Conservation (phyloP, 805 yeast species). For the Lachancea dasiensis region DNA sequence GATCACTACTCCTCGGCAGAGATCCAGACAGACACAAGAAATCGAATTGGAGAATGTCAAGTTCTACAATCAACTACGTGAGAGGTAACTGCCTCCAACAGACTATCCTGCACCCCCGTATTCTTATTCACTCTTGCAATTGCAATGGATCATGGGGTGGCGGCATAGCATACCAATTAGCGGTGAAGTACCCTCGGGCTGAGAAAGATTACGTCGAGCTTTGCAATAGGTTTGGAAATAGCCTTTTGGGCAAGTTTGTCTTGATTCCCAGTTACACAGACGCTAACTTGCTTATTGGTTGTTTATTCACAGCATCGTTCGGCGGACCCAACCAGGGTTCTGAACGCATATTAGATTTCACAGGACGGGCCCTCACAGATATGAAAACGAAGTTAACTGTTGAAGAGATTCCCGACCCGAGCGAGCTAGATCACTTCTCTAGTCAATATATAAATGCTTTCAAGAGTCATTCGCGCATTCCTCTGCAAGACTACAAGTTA, state of each 20-base stretch:
- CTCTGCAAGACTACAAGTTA: slow-evolving; percentile 25
- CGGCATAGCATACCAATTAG: slow-evolving; percentile 65
- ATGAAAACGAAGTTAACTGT: slow-evolving; percentile 20
- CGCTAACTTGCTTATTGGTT: slow-evolving; percentile 40
- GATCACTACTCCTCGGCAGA: neutral
- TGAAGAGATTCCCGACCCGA: slow-evolving; percentile 45
- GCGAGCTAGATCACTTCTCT: slow-evolving; percentile 59
- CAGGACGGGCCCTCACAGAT: slow-evolving; percentile 45
- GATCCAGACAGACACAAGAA: neutral
- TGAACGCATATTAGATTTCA: too few species aligned
- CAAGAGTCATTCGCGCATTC: slow-evolving; percentile 41
- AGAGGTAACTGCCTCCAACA: slow-evolving; percentile 6
- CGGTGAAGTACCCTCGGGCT: slow-evolving; percentile 49
- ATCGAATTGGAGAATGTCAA: neutral
- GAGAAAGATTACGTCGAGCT: slow-evolving; percentile 39
- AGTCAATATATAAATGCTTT: slow-evolving; percentile 48
- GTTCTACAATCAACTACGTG: slow-evolving; percentile 2
- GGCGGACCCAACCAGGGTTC: slow-evolving; percentile 41
- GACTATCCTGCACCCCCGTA: slow-evolving; percentile 28
- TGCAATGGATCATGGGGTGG: slow-evolving; percentile 81
- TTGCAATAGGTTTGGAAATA: slow-evolving; percentile 20
- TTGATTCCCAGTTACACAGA: slow-evolving; percentile 23
- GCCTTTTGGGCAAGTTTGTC: slow-evolving; percentile 43
- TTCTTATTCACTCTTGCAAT: slow-evolving; percentile 76
- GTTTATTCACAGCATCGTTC: slow-evolving; percentile 64